A percentile compares a stretch with the other conserved stretches of the same genome.
These are phyloP conservation scores for Penicillium sp. DNA, from an alignment of 2,329 filamentous ascomycete genomes.

Conservation along the genomic window DNA sequence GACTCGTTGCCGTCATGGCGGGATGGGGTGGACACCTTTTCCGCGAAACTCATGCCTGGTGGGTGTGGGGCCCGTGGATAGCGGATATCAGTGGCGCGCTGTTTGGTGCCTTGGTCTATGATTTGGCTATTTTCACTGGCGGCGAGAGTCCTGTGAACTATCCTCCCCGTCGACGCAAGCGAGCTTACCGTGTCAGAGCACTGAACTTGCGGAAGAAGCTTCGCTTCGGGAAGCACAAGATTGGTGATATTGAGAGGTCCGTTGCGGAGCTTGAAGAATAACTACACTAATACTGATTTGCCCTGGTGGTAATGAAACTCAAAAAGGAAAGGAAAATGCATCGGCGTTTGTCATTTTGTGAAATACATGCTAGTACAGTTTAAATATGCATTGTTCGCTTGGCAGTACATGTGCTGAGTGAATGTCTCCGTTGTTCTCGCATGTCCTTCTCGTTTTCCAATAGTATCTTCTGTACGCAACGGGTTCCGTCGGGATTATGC, in stretches of 20 bases:
- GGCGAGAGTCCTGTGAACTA: slow-evolving; percentile 44
- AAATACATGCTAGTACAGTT: neutral
- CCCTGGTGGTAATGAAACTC: neutral
- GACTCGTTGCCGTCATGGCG: slow-evolving; percentile 33
- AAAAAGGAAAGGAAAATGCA: neutral
- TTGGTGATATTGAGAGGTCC: slow-evolving; percentile 21
- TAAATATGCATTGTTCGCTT: neutral
- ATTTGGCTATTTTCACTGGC: slow-evolving; percentile 41
- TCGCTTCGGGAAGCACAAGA: slow-evolving; percentile 14
- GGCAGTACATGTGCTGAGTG: neutral
- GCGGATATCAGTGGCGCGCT: slow-evolving; percentile 36
- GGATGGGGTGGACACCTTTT: slow-evolving; percentile 34
- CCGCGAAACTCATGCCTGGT: slow-evolving; percentile 31
- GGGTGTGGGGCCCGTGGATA: slow-evolving; percentile 39
- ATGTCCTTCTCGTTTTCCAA: slow-evolving; percentile 63
- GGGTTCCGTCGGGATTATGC: slow-evolving; percentile 53
- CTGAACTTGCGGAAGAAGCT: slow-evolving; percentile 22
- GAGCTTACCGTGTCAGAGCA: slow-evolving; percentile 35
- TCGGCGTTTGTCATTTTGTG: neutral
- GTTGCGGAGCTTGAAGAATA: slow-evolving; percentile 7
- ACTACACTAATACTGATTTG: neutral
- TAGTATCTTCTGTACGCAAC: slow-evolving; percentile 59
- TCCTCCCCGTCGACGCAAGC: slow-evolving; percentile 41
- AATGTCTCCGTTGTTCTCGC: slow-evolving; percentile 9
- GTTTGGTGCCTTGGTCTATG: slow-evolving; percentile 35